These are phyloP conservation scores for Periconia sp. DNA, from an alignment of 2,329 filamentous ascomycete genomes.

Conservation along the genomic window DNA sequence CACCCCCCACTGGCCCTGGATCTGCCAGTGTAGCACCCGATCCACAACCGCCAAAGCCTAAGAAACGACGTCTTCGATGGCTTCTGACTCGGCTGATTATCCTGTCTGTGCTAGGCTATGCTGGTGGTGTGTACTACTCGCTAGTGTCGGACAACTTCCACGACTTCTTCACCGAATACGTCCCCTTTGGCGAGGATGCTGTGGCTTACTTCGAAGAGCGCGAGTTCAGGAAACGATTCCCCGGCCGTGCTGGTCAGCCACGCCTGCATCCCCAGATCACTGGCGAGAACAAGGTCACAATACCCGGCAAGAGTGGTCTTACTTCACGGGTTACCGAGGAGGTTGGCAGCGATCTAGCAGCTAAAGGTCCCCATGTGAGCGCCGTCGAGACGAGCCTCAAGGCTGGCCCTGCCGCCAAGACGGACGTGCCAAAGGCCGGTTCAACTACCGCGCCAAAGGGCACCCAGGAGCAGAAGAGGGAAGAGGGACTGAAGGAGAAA, in stretches of 20 bases:
- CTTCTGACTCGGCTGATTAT: constrained; percentile 79
- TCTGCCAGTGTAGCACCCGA: constrained; percentile 49
- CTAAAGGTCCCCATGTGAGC: constrained; percentile 65
- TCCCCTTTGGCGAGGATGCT: constrained; percentile 92
- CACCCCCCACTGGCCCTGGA: constrained; percentile 51
- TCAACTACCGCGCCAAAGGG: constrained; percentile 27
- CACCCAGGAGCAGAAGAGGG: constrained; percentile 39
- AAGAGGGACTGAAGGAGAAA: constrained; percentile 32
- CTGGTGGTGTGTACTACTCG: constrained; percentile 89
- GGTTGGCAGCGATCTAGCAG: constrained; percentile 49
- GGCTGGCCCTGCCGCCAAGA: constrained; percentile 14
- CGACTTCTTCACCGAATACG: constrained; percentile 97
- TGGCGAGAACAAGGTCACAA: constrained; percentile 74
- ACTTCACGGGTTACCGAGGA: constrained; percentile 78
- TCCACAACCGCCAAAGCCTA: constrained; percentile 60
- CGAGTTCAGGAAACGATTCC: constrained; percentile 89
- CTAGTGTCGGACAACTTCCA: constrained; percentile 97
- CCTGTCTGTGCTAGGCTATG: constrained; percentile 79
- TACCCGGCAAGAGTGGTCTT: constrained; percentile 84
- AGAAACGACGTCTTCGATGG: constrained; percentile 71
- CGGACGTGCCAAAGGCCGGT: constrained; percentile 31
- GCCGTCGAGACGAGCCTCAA: constrained; percentile 60
- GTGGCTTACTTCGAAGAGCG: constrained; percentile 95
- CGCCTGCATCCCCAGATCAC: constrained; percentile 54
- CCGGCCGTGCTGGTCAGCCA: constrained; percentile 48